Evolutionary conservation across 2,329 filamentous ascomycete genomes (phyloP).

Genomic region (Penicillium capsulatum): DNA sequence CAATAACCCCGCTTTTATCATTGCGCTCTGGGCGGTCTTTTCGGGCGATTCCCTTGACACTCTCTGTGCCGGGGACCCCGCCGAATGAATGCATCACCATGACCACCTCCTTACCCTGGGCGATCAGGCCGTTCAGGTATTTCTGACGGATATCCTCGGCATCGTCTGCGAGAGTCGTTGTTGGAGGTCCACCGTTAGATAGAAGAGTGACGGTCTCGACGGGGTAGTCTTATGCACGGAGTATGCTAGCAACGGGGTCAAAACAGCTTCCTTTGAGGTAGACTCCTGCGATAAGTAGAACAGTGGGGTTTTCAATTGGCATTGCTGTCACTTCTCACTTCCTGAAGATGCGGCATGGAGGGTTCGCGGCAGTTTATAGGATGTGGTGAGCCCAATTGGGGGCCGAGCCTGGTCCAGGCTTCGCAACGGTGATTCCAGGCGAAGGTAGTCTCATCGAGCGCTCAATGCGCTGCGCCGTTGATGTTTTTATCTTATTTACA

Average conservation of each 20-base stretch:
- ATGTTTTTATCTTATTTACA: too few relatives aligned
- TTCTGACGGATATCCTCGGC: constrained; percentile 26
- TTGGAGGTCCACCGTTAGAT: constrained; percentile 22
- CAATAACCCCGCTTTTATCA: constrained; percentile 31
- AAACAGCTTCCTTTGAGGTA: constrained; percentile 31
- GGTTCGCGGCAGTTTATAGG: too few relatives aligned
- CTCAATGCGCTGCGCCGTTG: too few relatives aligned
- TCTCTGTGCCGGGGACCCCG: constrained; percentile 30
- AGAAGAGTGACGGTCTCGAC: constrained; percentile 27
- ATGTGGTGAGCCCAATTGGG: too few relatives aligned
- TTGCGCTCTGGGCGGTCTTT: constrained; percentile 25
- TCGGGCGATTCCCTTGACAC: constrained; percentile 26
- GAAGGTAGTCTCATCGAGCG: too few relatives aligned
- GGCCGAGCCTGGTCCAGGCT: too few relatives aligned
- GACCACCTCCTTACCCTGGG: constrained; percentile 33
- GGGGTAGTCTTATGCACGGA: constrained; percentile 31
- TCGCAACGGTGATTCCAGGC: too few relatives aligned
- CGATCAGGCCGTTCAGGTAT: constrained; percentile 19
- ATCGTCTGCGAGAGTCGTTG: constrained; percentile 31
- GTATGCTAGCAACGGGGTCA: constrained; percentile 22
- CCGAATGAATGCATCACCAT: constrained; percentile 37
- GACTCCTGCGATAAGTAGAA: constrained; percentile 37
- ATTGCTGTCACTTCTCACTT: too few relatives aligned
- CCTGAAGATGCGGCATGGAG: too few relatives aligned
- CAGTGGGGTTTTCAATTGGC: constrained; percentile 24